Evolutionary conservation across 2,329 filamentous ascomycete species (phyloP).

Genomic region (Xylariaceae sp.): DNA sequence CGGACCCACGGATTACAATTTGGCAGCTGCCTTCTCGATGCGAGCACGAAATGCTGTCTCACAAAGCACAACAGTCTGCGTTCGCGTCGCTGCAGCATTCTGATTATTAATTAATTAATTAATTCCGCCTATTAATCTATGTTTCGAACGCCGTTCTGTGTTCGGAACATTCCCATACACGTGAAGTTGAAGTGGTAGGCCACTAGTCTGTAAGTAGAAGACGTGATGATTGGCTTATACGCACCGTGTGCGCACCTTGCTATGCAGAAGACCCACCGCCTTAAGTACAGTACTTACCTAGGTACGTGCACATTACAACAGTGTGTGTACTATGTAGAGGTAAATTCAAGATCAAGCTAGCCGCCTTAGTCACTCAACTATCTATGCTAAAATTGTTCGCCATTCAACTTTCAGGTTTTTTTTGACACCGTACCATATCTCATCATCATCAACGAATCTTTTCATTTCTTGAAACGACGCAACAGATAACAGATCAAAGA

Average conservation of each 20-base stretch:
- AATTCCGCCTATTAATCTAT: not conserved
- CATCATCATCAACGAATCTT: no score
- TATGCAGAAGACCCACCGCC: no score
- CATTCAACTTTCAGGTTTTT: not conserved
- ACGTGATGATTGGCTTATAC: no score
- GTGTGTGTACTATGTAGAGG: no score
- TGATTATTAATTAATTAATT: not conserved
- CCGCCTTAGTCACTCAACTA: not conserved
- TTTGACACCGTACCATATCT: not conserved
- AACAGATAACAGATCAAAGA: not conserved
- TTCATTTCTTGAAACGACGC: not conserved
- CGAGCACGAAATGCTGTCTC: conserved; percentile 7
- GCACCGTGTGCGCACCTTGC: no score
- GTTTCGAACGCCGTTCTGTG: no score
- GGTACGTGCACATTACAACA: no score
- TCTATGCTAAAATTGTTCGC: not conserved
- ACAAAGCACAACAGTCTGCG: conserved; percentile 14
- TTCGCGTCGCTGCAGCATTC: conserved; percentile 4
- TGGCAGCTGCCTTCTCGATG: not conserved
- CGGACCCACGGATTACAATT: not conserved
- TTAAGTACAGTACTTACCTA: not conserved
- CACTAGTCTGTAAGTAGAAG: no score
- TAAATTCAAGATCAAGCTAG: not conserved
- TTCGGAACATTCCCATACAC: no score
- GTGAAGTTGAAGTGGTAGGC: no score